Conservation (phyloP, 805 yeast genomes). For the Suhomyces canberraensis region DNA sequence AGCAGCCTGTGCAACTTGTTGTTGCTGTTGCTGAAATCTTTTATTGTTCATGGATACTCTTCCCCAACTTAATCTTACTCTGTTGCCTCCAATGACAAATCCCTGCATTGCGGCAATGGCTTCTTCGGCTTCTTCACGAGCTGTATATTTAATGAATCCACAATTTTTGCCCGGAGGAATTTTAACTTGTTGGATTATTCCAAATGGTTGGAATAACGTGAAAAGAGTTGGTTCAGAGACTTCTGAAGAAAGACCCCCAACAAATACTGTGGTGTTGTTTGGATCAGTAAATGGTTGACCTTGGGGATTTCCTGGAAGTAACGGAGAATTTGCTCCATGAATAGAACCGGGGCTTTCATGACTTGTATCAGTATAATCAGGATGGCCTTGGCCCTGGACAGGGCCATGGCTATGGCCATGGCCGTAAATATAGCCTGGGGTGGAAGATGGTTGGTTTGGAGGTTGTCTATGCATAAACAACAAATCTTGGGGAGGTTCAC, state of each 20-base stretch:
- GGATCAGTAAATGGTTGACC: slow-evolving; percentile 47
- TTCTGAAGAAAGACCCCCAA: slow-evolving; percentile 69
- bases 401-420: not conserved
- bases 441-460: not conserved
- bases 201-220: slow-evolving; percentile 68
- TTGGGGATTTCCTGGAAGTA: slow-evolving; percentile 2
- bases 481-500: slow-evolving; percentile 12
- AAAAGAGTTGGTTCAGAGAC: slow-evolving; percentile 60
- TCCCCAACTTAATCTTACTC: slow-evolving; percentile 88
- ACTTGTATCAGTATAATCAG: not conserved
- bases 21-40: slow-evolving; percentile 30
- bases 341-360: not conserved
- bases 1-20: slow-evolving; percentile 29
- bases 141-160: slow-evolving; percentile 82
- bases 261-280: slow-evolving; percentile 70
- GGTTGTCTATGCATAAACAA: slow-evolving; percentile 14
- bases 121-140: slow-evolving; percentile 76
- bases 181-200: slow-evolving; percentile 64
- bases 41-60: slow-evolving; percentile 41
- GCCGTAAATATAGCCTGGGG: not conserved
- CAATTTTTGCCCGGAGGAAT: slow-evolving; percentile 82
- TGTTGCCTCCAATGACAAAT: slow-evolving; percentile 77
- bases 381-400: not conserved
- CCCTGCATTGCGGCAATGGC: slow-evolving; percentile 90
- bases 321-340: not conserved